phyloP scores from a whole-genome alignment of 2,329 filamentous ascomycete genomes.

The Didymella glomerata region DNA sequence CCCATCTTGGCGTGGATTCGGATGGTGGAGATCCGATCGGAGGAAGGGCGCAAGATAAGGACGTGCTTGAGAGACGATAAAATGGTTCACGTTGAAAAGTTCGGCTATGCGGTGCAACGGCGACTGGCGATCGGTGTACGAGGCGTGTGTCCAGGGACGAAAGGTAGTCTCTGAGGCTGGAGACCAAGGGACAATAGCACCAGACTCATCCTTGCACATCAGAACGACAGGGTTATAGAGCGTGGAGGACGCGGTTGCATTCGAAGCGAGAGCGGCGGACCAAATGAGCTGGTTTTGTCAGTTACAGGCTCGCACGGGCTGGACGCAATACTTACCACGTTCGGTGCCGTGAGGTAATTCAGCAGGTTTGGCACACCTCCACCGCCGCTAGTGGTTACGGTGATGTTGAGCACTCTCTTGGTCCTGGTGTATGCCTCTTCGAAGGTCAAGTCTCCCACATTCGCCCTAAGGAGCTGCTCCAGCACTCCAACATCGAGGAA shows the following conservation, averaged over 20 bases:
- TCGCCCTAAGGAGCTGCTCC: slow-evolving; percentile 82
- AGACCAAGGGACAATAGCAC: slow-evolving; percentile 77
- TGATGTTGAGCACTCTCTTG: slow-evolving; percentile 90
- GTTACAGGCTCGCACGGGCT: background rate
- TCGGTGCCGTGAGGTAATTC: slow-evolving; percentile 92
- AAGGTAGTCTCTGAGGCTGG: slow-evolving; percentile 68
- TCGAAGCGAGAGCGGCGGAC: slow-evolving; percentile 80
- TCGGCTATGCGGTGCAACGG: slow-evolving; percentile 77
- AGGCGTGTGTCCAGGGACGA: slow-evolving; percentile 70
- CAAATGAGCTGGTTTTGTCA: slow-evolving; percentile 70
- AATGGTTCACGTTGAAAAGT: slow-evolving; percentile 93
- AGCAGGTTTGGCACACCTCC: slow-evolving; percentile 83
- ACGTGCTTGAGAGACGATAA: slow-evolving; percentile 89
- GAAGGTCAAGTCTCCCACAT: slow-evolving; percentile 89
- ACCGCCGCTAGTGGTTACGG: slow-evolving; percentile 77
- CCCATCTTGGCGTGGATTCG: slow-evolving; percentile 66
- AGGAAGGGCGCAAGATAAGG: slow-evolving; percentile 90
- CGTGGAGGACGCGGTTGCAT: slow-evolving; percentile 71
- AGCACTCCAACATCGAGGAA: slow-evolving; percentile 83
- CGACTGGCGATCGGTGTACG: slow-evolving; percentile 71
- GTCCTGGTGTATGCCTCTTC: slow-evolving; percentile 89
- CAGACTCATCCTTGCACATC: slow-evolving; percentile 79
- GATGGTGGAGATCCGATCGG: slow-evolving; percentile 80
- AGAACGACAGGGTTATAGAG: slow-evolving; percentile 73
- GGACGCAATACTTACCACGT: slow-evolving; percentile 75